Percentiles rank a stretch among this genome's conserved stretches.
These are phyloP conservation scores for Hysterangium stoloniferum DNA, from an alignment of 768 basidiomycete species.

Conservation along the genomic window DNA sequence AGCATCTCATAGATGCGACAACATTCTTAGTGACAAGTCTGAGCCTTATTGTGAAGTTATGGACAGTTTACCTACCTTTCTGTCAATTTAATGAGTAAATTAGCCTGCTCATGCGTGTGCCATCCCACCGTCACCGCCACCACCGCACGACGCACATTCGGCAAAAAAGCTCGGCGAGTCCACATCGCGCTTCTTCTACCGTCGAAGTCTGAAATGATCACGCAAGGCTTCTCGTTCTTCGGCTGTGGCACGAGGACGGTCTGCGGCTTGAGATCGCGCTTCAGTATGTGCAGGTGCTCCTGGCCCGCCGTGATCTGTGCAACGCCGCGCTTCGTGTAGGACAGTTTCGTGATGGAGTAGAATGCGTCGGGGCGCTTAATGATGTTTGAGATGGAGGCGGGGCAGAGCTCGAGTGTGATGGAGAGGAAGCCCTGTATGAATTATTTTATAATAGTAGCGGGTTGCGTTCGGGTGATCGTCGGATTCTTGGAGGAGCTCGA, in stretches of 20 bases:
- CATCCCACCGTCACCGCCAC: constrained; percentile 94
- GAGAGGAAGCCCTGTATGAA: constrained; percentile 89
- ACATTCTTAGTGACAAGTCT: no score
- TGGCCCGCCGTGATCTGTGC: constrained; percentile 82
- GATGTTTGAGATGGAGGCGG: constrained; percentile 81
- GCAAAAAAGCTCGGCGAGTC: constrained; percentile 94
- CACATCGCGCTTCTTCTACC: constrained; percentile 89
- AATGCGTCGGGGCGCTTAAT: constrained; percentile 69
- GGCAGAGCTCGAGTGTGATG: constrained; percentile 94
- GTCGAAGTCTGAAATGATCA: constrained; percentile 94
- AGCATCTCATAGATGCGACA: no score
- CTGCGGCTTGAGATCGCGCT: constrained; percentile 97
- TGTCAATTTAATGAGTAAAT: no score
- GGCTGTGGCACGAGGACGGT: constrained; percentile 85
- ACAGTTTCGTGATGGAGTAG: constrained; percentile 68
- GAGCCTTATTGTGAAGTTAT: no score
- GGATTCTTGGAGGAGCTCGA: constrained; percentile 88
- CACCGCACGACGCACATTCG: constrained; percentile 82
- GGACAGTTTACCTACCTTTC: no score
- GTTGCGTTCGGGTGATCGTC: constrained; percentile 99
- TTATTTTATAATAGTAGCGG: constrained; percentile 95
- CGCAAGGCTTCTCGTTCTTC: constrained; percentile 56
- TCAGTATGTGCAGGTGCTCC: constrained; percentile 85
- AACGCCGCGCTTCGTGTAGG: constrained; percentile 84
- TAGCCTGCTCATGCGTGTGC: constrained; percentile 96